Percentiles rank a stretch among this genome's conserved stretches.
Evolutionary conservation across 352 stramenopile species (phyloP).

Genomic region (Elongisporangium prolatum): DNA sequence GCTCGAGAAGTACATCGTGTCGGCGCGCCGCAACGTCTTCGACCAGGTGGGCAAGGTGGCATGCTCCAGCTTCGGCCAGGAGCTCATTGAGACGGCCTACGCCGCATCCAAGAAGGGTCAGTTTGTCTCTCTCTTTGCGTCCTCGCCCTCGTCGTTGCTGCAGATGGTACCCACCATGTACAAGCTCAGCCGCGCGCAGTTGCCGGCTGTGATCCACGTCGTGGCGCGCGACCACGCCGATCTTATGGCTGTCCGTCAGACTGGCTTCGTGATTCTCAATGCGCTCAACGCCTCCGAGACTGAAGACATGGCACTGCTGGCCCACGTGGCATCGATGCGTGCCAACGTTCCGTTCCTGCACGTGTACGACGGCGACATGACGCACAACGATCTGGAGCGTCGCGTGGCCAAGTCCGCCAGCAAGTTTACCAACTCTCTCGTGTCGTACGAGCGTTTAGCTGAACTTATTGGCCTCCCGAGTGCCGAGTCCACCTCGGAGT

Average conservation of each 20-base stretch:
- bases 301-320: conserved; percentile 89
- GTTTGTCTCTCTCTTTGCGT: conserved; percentile 89
- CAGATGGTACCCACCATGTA: conserved; percentile 94
- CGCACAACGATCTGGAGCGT: conserved; percentile 76
- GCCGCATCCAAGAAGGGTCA: conserved; percentile 61
- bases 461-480: conserved; percentile 61
- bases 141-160: conserved; percentile 79
- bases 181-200: conserved; percentile 87
- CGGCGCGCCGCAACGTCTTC: conserved; percentile 70
- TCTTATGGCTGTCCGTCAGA: conserved; percentile 90
- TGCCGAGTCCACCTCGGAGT: conserved; percentile 36
- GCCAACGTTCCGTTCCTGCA: conserved; percentile 90
- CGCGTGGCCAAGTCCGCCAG: conserved; percentile 26
- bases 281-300: conserved; percentile 85
- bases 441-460: conserved; percentile 63
- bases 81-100: conserved; percentile 65
- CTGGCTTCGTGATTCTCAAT: conserved; percentile 87
- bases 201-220: conserved; percentile 88
- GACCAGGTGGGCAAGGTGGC: conserved; percentile 68
- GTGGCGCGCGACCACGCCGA: conserved; percentile 89
- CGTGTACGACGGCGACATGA: conserved; percentile 92
- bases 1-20: conserved; percentile 69
- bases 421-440: conserved; percentile 64
- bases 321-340: conserved; percentile 88
- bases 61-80: conserved; percentile 37